Base-by-base conservation (phyloP, 2,329 filamentous ascomycete genomes). In the Paracoccidioides lutzii region DNA sequence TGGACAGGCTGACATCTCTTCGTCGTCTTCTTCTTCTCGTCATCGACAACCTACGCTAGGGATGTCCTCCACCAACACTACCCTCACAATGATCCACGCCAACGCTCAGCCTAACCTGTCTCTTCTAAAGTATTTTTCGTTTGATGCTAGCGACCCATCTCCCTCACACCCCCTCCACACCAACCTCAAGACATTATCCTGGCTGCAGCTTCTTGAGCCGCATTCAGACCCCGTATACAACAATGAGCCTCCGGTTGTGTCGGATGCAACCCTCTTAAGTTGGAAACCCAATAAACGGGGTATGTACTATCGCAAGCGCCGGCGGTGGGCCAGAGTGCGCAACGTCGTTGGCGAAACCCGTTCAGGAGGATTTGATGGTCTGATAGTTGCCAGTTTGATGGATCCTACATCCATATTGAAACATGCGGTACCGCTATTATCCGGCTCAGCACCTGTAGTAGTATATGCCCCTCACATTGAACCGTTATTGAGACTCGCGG, bases 61-160 rank as follows among this genome's bases (percentile, higher is more conserved):
- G 10, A 72, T 70, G 66, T 69, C 71, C 15, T 70, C 71, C 7
- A 67, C 83, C 59, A 77, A 81, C 51, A 79, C 82, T 55, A 80
- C 84, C 33, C 81, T 86, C 60, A 95, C 90, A 0, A 70, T 95
- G 53, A 72, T 95, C 38, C 90, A 95, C 70, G 74, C 84, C 53
- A 89, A 90, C 69, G 81, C 85, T 35, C 90, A 95, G 69, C 87
- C 90, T 1, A 97, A 96, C 68, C 81, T 97, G 57, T 84, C 84
- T 15, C 80, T 93, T 51, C 79, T 98, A 22, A 88, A 88, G 67
- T 94, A 95, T 76, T 97, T 95, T 73, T 82, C 83, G 69, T 97
- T 84, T 73, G 89, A 95, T 71, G 75, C 79, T 61, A 79, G 80
- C 57, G 82, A 81, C 59, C 82, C 76, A 54, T 76, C 79, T 12